These are phyloP conservation scores for Salix viminalis DNA, from an alignment of 345 rosid genomes.

Conservation along the genomic window DNA sequence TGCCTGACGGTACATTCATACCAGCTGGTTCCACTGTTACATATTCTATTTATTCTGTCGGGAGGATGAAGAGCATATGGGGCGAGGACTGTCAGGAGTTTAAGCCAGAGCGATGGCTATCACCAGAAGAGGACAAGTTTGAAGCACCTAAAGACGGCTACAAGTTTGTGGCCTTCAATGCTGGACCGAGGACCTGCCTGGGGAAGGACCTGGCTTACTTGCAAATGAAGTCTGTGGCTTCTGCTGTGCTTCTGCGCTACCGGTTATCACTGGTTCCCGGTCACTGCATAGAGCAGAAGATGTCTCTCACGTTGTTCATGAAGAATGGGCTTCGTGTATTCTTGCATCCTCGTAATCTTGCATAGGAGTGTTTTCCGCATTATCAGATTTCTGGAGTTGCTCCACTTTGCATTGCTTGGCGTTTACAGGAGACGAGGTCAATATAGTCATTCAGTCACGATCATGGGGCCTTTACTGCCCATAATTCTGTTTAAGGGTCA, in stretches of 20 bases:
- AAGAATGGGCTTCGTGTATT: slow-evolving; percentile 68
- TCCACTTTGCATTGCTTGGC: neutral
- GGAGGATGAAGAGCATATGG: slow-evolving; percentile 89
- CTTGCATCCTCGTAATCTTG: slow-evolving; percentile 65
- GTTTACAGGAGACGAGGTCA: neutral
- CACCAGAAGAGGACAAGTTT: slow-evolving; percentile 48
- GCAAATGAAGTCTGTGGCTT: slow-evolving; percentile 86
- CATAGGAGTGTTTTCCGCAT: neutral
- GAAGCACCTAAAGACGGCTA: slow-evolving; percentile 73
- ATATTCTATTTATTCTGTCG: slow-evolving; percentile 79
- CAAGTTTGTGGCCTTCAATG: slow-evolving; percentile 84
- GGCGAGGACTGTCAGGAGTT: slow-evolving; percentile 81
- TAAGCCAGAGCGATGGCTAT: slow-evolving; percentile 80
- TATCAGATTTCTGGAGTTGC: neutral
- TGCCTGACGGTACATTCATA: slow-evolving; percentile 71
- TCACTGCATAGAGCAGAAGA: slow-evolving; percentile 87
- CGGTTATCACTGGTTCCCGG: slow-evolving; percentile 59
- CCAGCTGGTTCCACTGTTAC: slow-evolving; percentile 87
- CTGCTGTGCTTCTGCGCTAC: slow-evolving; percentile 81
- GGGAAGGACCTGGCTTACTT: slow-evolving; percentile 90
- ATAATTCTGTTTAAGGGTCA: neutral
- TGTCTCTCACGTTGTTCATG: slow-evolving; percentile 90
- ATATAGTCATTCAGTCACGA: slow-evolving; percentile 1
- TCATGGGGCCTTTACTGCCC: neutral
- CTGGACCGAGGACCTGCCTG: slow-evolving; percentile 87